These are phyloP conservation scores for Ettlia oleoabundans DNA, from an alignment of 139 green algal species.

Conservation along the genomic window DNA sequence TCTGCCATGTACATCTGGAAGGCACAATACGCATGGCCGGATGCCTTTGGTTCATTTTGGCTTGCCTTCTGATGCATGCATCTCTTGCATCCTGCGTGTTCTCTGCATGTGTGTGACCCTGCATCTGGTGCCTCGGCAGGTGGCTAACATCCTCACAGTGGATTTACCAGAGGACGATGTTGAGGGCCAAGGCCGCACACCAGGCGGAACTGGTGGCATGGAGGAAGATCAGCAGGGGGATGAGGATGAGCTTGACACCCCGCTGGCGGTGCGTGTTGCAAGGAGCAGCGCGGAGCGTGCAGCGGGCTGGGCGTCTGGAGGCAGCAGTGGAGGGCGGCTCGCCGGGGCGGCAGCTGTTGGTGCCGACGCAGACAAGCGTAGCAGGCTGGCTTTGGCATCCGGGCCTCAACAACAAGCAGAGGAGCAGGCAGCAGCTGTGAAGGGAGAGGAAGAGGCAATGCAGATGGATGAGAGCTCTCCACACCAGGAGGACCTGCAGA, in stretches of 20 bases:
- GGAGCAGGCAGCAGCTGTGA: background rate
- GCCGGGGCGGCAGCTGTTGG: background rate
- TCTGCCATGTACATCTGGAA: too few relatives aligned
- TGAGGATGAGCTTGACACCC: slow-evolving; percentile 48
- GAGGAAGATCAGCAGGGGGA: slow-evolving; percentile 13
- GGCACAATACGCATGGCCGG: too few relatives aligned
- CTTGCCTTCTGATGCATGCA: too few relatives aligned
- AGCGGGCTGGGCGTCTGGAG: background rate
- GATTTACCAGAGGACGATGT: slow-evolving; percentile 26
- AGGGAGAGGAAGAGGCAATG: background rate
- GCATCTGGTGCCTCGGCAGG: too few relatives aligned
- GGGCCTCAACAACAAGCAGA: background rate
- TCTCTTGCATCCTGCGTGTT: too few relatives aligned
- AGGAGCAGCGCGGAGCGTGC: background rate
- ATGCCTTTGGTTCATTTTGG: too few relatives aligned
- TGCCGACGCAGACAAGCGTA: background rate
- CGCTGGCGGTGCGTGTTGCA: slow-evolving; percentile 22
- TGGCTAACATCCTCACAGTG: slow-evolving; percentile 37
- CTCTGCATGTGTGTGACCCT: too few relatives aligned
- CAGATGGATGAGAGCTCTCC: background rate
- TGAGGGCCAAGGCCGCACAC: background rate
- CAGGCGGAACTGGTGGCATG: background rate
- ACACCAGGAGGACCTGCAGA: slow-evolving; percentile 25
- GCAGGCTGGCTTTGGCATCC: slow-evolving; percentile 21
- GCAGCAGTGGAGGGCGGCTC: slow-evolving; percentile 1